A percentile compares a stretch with the other conserved stretches of the same genome.
These are phyloP conservation scores for Yamadazyma diddensiae DNA, from an alignment of 1,139 yeast species.

Conservation along the genomic window DNA sequence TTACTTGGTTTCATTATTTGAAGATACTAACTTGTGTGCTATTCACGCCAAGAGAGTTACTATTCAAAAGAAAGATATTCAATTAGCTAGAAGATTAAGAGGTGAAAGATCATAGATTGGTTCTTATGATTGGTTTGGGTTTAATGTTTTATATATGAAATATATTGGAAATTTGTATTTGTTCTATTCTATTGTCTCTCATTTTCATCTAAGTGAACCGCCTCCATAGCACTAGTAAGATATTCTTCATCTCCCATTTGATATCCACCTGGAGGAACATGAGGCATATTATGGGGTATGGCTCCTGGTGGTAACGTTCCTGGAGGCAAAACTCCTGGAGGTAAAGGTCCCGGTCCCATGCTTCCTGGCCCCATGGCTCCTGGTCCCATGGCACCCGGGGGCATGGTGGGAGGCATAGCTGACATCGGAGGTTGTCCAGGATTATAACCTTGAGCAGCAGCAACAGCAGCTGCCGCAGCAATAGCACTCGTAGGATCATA, in stretches of 20 bases:
- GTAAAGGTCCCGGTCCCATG: constrained; percentile 1
- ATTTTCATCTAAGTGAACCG: constrained; percentile 6
- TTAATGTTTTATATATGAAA: background rate
- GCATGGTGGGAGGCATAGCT: constrained; percentile 12
- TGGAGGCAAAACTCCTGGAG: constrained; percentile 4
- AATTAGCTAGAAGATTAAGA: constrained; percentile 54
- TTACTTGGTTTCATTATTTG: constrained; percentile 49
- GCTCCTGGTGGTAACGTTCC: constrained; percentile 4
- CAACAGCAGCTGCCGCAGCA: constrained; percentile 25
- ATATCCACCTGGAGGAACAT: background rate
- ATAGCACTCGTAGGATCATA: constrained; percentile 32
- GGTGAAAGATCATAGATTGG: constrained; percentile 44
- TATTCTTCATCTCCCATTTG: constrained; percentile 3
- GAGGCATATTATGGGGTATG: constrained; percentile 3
- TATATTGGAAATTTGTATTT: background rate
- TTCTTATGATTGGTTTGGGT: constrained; percentile 2
- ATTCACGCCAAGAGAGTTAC: constrained; percentile 55
- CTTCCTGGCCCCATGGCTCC: too few relatives aligned
- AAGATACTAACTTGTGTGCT: constrained; percentile 54
- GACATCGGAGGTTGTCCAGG: constrained; percentile 6
- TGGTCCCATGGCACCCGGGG: too few relatives aligned
- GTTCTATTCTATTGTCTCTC: background rate
- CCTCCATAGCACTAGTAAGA: constrained; percentile 6
- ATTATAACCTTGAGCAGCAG: constrained; percentile 18
- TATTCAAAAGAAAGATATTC: constrained; percentile 53